Conservation (phyloP, 139 green algal genomes). For the Nannochloris sp. region DNA sequence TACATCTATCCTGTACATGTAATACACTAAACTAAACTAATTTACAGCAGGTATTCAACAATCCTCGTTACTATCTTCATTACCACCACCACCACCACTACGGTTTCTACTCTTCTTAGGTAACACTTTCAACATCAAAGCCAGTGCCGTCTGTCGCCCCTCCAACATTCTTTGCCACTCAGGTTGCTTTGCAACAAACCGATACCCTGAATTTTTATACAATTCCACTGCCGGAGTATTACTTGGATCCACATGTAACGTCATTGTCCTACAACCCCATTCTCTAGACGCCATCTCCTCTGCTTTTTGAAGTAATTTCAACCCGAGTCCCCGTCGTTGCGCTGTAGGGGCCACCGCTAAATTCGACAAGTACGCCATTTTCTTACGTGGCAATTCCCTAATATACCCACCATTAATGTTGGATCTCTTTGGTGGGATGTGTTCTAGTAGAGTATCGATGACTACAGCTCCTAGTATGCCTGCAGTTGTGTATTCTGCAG, state of each 20-base stretch:
- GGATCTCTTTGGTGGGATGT: constrained; percentile 5
- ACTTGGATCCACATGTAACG: constrained; percentile 23
- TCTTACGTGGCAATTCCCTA: background rate
- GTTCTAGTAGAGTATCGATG: constrained; percentile 7
- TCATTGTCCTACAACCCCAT: constrained; percentile 36
- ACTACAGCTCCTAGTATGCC: constrained; percentile 13
- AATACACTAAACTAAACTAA: no score
- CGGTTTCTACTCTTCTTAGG: background rate
- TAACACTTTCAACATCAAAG: constrained; percentile 16
- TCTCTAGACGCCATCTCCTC: constrained; percentile 25
- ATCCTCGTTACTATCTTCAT: no score
- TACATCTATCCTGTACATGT: no score
- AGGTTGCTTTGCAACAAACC: constrained; percentile 6
- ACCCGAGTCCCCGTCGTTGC: constrained; percentile 29
- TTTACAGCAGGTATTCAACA: no score
- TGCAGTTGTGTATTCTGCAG: background rate
- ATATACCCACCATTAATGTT: background rate
- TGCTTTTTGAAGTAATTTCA: constrained; percentile 25
- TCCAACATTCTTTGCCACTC: constrained; percentile 21
- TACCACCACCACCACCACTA: no score
- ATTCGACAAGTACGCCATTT: constrained; percentile 43
- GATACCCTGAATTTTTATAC: constrained; percentile 22
- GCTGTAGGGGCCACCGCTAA: constrained; percentile 33
- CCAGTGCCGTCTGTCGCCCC: background rate
- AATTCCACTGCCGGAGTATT: constrained; percentile 22